A percentile compares a stretch with the other conserved stretches of the same genome.
Evolutionary conservation across 306 rosid species (phyloP).

Genomic region (Medicago arabica): DNA sequence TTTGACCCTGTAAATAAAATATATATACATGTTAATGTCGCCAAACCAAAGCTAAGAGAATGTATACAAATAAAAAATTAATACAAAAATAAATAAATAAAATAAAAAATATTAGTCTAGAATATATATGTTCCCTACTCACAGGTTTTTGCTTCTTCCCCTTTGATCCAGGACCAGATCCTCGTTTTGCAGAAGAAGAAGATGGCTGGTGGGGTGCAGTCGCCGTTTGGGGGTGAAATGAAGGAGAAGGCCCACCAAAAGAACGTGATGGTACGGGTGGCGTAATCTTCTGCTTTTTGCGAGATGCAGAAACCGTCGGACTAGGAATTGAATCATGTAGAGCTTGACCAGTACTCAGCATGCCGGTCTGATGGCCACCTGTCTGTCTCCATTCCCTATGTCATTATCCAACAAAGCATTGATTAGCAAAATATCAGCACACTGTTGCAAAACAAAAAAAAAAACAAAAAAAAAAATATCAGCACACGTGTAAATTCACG

Average conservation of each 20-base stretch:
- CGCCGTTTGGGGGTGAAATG: conserved; percentile 72
- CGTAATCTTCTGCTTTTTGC: conserved; percentile 79
- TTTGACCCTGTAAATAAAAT: conserved; percentile 52
- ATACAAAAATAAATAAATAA: too few relatives aligned
- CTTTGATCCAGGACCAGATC: conserved; percentile 74
- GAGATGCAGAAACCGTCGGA: conserved; percentile 88
- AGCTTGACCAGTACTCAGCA: conserved; percentile 63
- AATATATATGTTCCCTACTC: conserved; percentile 44
- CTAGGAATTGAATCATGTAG: conserved; percentile 84
- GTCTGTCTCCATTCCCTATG: conserved; percentile 96
- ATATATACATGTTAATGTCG: conserved; percentile 29
- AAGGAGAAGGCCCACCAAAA: conserved; percentile 77
- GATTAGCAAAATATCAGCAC: conserved; percentile 45
- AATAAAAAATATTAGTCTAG: too few relatives aligned
- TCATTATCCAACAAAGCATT: conserved; percentile 44
- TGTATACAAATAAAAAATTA: conserved; percentile 1
- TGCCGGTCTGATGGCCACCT: conserved; percentile 77
- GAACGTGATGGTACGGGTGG: conserved; percentile 77
- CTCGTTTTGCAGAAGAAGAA: conserved; percentile 79
- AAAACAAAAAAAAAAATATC: neutral
- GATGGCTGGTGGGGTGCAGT: conserved; percentile 85
- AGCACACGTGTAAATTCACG: conserved; percentile 27
- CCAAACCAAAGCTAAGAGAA: conserved; percentile 7
- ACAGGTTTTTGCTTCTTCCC: conserved; percentile 92
- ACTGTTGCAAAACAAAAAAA: neutral